Percentiles rank a stretch among this genome's conserved stretches.
phyloP scores from a whole-genome alignment of 768 basidiomycete species.

The Suillus variegatus region DNA sequence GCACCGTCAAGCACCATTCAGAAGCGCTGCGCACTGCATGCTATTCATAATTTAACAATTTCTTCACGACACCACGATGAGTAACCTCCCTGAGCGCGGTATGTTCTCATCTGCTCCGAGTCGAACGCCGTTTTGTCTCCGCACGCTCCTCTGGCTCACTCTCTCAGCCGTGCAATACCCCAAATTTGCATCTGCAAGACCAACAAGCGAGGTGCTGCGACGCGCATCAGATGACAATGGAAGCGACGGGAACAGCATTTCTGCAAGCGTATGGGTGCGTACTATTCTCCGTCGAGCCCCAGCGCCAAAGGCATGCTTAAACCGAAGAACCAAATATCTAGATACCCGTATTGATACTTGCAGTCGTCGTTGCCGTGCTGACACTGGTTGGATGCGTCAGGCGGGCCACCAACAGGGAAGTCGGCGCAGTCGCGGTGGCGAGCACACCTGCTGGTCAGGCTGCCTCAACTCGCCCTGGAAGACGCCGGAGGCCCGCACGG shows the following conservation, averaged over 20 bases:
- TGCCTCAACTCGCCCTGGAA: constrained; percentile 12
- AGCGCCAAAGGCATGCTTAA: neutral
- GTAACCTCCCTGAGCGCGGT: neutral
- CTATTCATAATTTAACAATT: constrained; percentile 5
- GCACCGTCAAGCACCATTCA: neutral
- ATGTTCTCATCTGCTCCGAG: neutral
- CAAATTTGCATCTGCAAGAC: constrained; percentile 9
- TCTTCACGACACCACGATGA: constrained; percentile 9
- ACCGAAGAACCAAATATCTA: neutral
- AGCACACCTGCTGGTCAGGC: constrained; percentile 18
- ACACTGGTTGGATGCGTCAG: constrained; percentile 24
- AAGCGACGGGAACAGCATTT: neutral
- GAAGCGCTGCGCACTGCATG: constrained; percentile 3
- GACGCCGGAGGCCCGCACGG: constrained; percentile 47
- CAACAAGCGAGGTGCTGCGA: neutral
- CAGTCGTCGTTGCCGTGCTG: constrained; percentile 22
- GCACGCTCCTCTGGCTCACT: constrained; percentile 1
- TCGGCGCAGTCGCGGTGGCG: neutral
- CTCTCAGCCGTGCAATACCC: neutral
- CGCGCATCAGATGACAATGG: neutral
- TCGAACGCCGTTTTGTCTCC: neutral
- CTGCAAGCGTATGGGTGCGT: constrained; percentile 30
- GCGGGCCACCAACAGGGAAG: constrained; percentile 14
- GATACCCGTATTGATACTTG: constrained; percentile 30
- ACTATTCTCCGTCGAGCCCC: neutral